Evolutionary conservation across 805 yeast genomes (phyloP).

Genomic region (Spencermartinsiella europaea): DNA sequence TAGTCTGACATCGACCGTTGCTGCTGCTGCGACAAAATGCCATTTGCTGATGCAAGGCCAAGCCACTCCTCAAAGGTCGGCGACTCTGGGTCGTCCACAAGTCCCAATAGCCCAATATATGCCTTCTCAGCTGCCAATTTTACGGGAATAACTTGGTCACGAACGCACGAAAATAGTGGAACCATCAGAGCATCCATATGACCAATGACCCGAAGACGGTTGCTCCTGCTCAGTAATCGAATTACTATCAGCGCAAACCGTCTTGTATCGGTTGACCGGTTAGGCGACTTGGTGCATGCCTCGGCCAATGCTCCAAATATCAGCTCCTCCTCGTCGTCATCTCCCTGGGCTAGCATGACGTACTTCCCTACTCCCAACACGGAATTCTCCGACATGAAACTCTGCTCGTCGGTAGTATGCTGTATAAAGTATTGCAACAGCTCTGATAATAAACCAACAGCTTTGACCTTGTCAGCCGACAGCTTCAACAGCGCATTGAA

Average conservation of each 20-base stretch:
- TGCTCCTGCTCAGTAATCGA: conserved; percentile 36
- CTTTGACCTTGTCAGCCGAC: conserved; percentile 60
- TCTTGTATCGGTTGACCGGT: conserved; percentile 69
- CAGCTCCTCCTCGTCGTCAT: conserved; percentile 36
- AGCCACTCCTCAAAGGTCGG: conserved; percentile 63
- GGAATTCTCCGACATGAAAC: conserved; percentile 68
- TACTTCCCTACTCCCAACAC: conserved; percentile 78
- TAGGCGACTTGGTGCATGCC: conserved; percentile 46
- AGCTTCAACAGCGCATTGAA: conserved; percentile 76
- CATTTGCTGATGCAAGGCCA: conserved; percentile 16
- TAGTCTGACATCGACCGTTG: conserved; percentile 79
- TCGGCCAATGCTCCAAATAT: conserved; percentile 47
- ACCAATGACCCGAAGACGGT: conserved; percentile 47
- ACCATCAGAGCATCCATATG: conserved; percentile 52
- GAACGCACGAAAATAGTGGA: conserved; percentile 70
- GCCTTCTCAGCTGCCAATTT: conserved; percentile 94
- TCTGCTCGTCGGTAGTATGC: conserved; percentile 39
- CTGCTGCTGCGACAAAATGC: conserved; percentile 19
- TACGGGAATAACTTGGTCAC: conserved; percentile 87
- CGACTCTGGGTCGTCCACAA: conserved; percentile 59
- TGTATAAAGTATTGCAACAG: conserved; percentile 45
- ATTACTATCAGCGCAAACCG: conserved; percentile 71
- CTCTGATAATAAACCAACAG: conserved; percentile 45
- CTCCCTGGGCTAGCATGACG: conserved; percentile 43
- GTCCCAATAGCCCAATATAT: conserved; percentile 61